Evolutionary conservation across 202 grass and related monocot genomes (phyloP).

Genomic region (Sporobolus alterniflorus): DNA sequence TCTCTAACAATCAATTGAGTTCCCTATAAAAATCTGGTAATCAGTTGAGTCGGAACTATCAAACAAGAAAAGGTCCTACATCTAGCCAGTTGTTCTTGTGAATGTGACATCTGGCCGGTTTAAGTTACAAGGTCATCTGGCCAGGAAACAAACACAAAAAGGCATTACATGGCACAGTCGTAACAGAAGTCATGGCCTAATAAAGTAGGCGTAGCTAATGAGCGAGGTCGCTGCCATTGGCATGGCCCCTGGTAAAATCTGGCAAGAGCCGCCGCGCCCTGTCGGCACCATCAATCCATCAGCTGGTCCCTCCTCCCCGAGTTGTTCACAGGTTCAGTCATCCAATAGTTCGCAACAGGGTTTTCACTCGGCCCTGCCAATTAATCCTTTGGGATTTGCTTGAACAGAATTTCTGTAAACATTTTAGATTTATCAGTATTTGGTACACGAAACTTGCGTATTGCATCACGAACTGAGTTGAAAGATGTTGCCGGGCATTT

Average conservation of each 20-base stretch:
- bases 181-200: neutral
- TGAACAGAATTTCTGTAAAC: neutral
- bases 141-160: neutral
- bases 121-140: neutral
- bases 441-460: too few relatives aligned
- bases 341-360: neutral
- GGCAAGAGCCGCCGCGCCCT: neutral
- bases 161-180: neutral
- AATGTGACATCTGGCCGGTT: neutral
- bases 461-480: neutral
- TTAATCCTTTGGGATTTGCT: neutral
- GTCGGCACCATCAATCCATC: constrained; percentile 22
- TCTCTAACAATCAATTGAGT: neutral
- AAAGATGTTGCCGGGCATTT: neutral
- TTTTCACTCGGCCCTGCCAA: too few relatives aligned
- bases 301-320: neutral
- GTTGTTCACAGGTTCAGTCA: constrained; percentile 37
- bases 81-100: neutral
- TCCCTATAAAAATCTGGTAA: neutral
- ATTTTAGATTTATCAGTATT: neutral
- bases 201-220: neutral
- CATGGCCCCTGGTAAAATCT: neutral
- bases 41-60: neutral
- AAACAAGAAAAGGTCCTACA: too few relatives aligned
- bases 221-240: neutral